phyloP scores from a whole-genome alignment of 177 flowering plant species.

The Vitis hybrid region DNA sequence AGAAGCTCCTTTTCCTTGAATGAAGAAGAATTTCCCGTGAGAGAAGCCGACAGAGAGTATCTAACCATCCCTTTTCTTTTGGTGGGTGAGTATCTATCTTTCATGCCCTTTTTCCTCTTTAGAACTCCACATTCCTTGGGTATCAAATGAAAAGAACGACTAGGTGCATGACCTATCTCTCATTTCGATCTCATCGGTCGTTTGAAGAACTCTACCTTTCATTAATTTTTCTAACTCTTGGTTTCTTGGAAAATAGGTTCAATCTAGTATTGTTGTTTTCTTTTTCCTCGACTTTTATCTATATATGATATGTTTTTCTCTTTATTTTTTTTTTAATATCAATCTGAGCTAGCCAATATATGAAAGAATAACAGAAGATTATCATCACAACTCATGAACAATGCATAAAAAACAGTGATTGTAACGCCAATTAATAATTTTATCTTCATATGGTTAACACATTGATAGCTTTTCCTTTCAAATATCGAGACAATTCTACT shows the following conservation, averaged over 20 bases:
- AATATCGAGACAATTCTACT: too few relatives aligned
- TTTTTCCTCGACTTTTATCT: too few relatives aligned
- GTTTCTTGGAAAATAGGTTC: too few relatives aligned
- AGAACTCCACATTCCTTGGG: constrained; percentile 16
- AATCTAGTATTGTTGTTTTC: too few relatives aligned
- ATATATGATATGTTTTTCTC: too few relatives aligned
- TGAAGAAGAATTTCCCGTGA: constrained; percentile 6
- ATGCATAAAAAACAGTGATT: too few relatives aligned
- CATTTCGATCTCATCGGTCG: background rate
- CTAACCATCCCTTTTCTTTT: constrained; percentile 18
- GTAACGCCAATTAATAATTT: background rate
- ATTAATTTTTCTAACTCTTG: background rate
- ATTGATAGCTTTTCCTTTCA: background rate
- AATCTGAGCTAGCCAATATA: too few relatives aligned
- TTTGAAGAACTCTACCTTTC: background rate
- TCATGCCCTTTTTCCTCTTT: constrained; percentile 26
- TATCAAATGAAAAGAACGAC: constrained; percentile 1
- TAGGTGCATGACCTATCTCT: background rate
- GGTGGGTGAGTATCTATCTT: too few relatives aligned
- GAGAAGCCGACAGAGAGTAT: constrained; percentile 54
- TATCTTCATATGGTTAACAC: background rate
- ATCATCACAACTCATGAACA: too few relatives aligned
- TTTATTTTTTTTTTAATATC: too few relatives aligned
- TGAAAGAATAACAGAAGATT: too few relatives aligned
- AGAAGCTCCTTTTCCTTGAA: background rate